phyloP scores from a whole-genome alignment of 2,329 filamentous ascomycete genomes.

The Aspergillus proliferans region DNA sequence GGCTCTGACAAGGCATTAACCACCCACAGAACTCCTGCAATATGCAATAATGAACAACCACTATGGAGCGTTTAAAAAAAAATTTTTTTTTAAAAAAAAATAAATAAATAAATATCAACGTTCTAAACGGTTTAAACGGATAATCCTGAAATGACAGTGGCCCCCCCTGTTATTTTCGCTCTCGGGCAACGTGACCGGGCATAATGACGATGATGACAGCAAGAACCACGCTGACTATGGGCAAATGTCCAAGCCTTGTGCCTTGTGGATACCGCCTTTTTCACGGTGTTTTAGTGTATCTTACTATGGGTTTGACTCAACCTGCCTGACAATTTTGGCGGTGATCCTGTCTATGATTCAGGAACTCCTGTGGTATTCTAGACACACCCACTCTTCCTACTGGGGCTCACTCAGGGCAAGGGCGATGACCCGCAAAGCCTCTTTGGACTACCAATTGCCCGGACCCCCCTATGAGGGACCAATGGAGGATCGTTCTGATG shows the following conservation, averaged over 20 bases:
- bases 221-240: no score
- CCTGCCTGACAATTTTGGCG: not conserved
- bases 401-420: not conserved
- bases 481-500: not conserved
- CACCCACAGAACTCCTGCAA: not conserved
- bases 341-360: slow-evolving; percentile 1
- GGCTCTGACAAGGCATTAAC: not conserved
- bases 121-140: not conserved
- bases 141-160: not conserved
- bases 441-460: not conserved
- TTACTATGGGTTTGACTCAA: not conserved
- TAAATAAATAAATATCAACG: not conserved
- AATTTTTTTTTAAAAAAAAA: no score
- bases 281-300: not conserved
- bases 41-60: no score
- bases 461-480: not conserved
- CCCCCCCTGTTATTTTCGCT: not conserved
- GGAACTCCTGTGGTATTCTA: not conserved
- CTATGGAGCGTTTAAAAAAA: not conserved
- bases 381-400: not conserved
- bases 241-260: not conserved
- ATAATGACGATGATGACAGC: not conserved
- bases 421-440: not conserved
- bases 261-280: not conserved
- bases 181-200: not conserved